Conservation (phyloP, 495 filamentous ascomycete species). For the Aspergillus olivimuriae region DNA sequence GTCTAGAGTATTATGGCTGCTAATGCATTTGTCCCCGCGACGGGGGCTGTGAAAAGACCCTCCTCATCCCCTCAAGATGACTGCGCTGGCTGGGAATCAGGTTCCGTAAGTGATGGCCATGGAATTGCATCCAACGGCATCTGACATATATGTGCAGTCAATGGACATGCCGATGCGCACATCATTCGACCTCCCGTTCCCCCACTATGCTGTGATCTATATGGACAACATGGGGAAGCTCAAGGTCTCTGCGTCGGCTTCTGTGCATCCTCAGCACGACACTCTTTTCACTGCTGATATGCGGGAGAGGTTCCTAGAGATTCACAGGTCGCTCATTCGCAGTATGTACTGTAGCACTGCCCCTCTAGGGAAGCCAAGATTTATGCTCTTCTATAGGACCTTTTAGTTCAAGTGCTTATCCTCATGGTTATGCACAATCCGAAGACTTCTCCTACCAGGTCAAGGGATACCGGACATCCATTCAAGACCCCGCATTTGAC, state of each 20-base stretch:
- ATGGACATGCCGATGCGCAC: constrained; percentile 27
- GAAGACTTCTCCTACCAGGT: constrained; percentile 24
- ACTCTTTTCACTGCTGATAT: constrained; percentile 35
- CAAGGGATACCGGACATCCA: constrained; percentile 28
- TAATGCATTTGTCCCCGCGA: constrained; percentile 21
- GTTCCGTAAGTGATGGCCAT: constrained; percentile 24
- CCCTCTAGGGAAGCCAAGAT: neutral
- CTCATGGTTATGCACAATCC: constrained; percentile 7
- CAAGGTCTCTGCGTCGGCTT: constrained; percentile 31
- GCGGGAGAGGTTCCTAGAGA: constrained; percentile 33
- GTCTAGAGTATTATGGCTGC: too few species aligned
- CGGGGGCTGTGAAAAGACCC: constrained; percentile 31
- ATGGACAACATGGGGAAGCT: constrained; percentile 34
- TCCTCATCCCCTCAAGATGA: constrained; percentile 28
- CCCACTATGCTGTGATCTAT: constrained; percentile 39
- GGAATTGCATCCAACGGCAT: neutral
- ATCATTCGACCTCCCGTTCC: constrained; percentile 26
- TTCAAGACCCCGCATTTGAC: constrained; percentile 11
- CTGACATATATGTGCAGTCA: constrained; percentile 12
- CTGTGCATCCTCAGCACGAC: constrained; percentile 26
- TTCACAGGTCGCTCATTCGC: constrained; percentile 22
- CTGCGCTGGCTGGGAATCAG: constrained; percentile 27
- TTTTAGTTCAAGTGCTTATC: constrained; percentile 6
- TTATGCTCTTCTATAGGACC: constrained; percentile 5
- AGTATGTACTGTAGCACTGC: constrained; percentile 15